Evolutionary conservation across 495 filamentous ascomycete species (phyloP), one percentile per base, ranked within the genome.

Genomic region (Annulohypoxylon bovei): DNA sequence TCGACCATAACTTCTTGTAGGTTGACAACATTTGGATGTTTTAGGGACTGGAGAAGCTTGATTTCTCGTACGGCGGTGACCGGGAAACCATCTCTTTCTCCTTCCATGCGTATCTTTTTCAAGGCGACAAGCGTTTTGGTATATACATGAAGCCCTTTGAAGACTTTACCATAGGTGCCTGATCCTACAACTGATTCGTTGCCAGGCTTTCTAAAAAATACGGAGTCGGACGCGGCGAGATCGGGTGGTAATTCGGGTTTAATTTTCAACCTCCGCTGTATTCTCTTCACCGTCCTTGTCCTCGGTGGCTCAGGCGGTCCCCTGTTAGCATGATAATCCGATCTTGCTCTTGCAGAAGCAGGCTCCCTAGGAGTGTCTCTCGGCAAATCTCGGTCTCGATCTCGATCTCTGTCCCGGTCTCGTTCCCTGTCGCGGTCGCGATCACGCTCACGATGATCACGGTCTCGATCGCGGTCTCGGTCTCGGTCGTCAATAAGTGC

Each of bases 1-100:
- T 99, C 96, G 14, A 98, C 95, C 95, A 99, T 98, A 74, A 98
- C 95, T 80, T 99, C 96, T 62, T 90, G 86, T 23, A 95, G 80
- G 50, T 91, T 90, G 67, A 99, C 94, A 35, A 99, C 89, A 71
- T 98, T 98, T 52, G 87, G 84, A 73, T 97, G 93, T 67, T 91
- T 93, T n/a, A 99, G 84, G 40, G 94, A 95, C 75, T 97, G 93
- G 7, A 99, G 89, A 14, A 99, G 82, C 78, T 97, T 98, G 82
- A 99, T 95, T 77, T 99, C 96, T 53, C 96, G 89, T 28, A 98
- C 92, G 0, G 96, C 96, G 0, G 96, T 99, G 16, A 99, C 93
- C 4, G 96, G 96, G 72, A 98, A 98, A 0, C 96, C 96, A 81
- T 99, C 96, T 70, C 93, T 89, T 81, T 99, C 95, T 30, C 94